These are phyloP conservation scores for Pyrenophora tritici-repentis DNA, from an alignment of 2,329 filamentous ascomycete species.

Conservation along the genomic window DNA sequence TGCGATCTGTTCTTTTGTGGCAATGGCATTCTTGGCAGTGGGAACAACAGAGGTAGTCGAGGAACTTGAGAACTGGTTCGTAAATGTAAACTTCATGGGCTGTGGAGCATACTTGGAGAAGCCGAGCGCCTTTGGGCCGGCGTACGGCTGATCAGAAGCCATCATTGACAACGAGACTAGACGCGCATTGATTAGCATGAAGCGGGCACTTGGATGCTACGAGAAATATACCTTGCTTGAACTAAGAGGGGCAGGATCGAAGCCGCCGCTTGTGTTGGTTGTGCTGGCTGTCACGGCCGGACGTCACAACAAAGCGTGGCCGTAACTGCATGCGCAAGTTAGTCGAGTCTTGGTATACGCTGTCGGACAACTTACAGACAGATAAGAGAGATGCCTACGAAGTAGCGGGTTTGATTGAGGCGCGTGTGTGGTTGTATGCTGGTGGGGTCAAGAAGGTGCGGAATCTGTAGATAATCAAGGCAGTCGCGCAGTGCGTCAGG, in stretches of 20 bases:
- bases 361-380: not conserved
- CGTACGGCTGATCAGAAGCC: conserved; percentile 9
- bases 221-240: not conserved
- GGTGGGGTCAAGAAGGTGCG: not conserved
- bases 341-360: not conserved
- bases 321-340: not conserved
- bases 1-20: conserved; percentile 34
- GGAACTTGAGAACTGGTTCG: conserved; percentile 8
- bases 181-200: not conserved
- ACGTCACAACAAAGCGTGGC: not conserved
- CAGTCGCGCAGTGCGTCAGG: not conserved
- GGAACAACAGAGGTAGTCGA: not conserved
- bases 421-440: not conserved
- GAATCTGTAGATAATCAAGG: conserved; percentile 2
- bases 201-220: not conserved
- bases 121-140: conserved; percentile 20
- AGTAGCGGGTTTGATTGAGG: too few species aligned
- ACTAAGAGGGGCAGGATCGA: not conserved
- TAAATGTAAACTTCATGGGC: conserved; percentile 7
- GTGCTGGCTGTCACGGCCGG: not conserved
- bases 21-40: conserved; percentile 19
- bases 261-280: not conserved
- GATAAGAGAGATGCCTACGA: not conserved
- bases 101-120: conserved; percentile 27
- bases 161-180: conserved; percentile 3